These are phyloP conservation scores for Rhizoctonia solani DNA, from an alignment of 1,284 basidiomycete species.

Conservation along the genomic window DNA sequence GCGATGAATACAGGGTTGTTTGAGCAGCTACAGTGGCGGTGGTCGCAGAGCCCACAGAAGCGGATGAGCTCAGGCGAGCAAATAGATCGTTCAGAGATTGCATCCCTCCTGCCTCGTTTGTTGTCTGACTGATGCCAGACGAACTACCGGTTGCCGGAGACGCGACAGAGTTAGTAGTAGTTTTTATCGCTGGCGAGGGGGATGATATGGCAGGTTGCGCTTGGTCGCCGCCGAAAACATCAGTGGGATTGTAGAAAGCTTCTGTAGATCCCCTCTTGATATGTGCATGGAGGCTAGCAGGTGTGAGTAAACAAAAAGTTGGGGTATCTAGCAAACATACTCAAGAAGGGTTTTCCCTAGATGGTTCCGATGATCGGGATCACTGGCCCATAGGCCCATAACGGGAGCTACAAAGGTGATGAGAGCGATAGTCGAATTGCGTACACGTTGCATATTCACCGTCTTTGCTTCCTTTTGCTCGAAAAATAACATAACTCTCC, in stretches of 20 bases:
- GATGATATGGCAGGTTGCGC: background rate
- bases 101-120: background rate
- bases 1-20: background rate
- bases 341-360: background rate
- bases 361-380: constrained; percentile 24
- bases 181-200: background rate
- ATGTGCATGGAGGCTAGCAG: constrained; percentile 11
- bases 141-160: background rate
- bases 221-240: background rate
- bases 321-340: background rate
- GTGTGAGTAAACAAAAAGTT: background rate
- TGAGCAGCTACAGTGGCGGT: background rate
- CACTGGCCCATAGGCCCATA: constrained; percentile 14
- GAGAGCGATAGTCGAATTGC: background rate
- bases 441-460: background rate
- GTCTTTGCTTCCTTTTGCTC: constrained; percentile 42
- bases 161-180: background rate
- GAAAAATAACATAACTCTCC: constrained; percentile 69
- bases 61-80: constrained; percentile 18
- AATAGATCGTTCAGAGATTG: constrained; percentile 25
- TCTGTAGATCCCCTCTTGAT: constrained; percentile 25
- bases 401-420: constrained; percentile 1
- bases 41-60: background rate
- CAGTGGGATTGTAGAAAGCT: constrained; percentile 6
- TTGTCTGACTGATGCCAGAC: background rate